Evolutionary conservation across 2,329 filamentous ascomycete genomes (phyloP).

Genomic region (Aspergillus ustus): DNA sequence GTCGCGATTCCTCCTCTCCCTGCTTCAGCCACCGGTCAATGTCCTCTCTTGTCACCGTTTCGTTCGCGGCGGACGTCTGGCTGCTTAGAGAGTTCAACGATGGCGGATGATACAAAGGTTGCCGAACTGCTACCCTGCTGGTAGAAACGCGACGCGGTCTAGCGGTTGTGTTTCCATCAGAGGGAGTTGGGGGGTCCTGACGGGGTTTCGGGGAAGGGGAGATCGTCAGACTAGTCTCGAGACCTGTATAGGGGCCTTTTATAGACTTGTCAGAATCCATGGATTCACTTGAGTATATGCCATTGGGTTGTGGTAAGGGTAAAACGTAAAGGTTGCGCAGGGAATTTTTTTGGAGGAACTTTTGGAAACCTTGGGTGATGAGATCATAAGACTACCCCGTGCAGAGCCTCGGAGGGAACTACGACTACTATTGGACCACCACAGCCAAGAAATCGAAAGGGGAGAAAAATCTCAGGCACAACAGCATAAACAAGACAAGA

Average conservation of each 20-base stretch:
- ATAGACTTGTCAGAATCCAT: conserved; percentile 33
- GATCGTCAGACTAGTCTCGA: conserved; percentile 33
- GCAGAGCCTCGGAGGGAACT: conserved; percentile 22
- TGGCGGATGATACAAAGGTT: conserved; percentile 28
- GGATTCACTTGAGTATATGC: conserved; percentile 11
- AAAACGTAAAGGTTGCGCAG: conserved; percentile 7
- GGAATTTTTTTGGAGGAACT: neutral
- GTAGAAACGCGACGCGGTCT: conserved; percentile 36
- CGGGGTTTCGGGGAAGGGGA: conserved; percentile 30
- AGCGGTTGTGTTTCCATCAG: conserved; percentile 26
- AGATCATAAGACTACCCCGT: conserved; percentile 23
- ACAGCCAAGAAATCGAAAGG: conserved; percentile 17
- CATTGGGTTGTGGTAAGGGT: neutral
- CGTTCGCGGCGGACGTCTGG: conserved; percentile 32
- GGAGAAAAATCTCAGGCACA: conserved; percentile 13
- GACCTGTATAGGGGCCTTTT: conserved; percentile 33
- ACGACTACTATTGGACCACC: conserved; percentile 23
- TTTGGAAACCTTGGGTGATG: conserved; percentile 21
- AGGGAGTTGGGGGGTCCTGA: conserved; percentile 21
- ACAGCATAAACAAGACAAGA: conserved; percentile 4
- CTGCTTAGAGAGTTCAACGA: conserved; percentile 34
- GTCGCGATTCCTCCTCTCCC: conserved; percentile 38
- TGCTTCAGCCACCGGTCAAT: conserved; percentile 31
- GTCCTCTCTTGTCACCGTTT: conserved; percentile 30
- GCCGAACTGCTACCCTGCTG: conserved; percentile 34